Conservation (phyloP, 768 basidiomycete genomes). For the Leccinum longicurvipes region DNA sequence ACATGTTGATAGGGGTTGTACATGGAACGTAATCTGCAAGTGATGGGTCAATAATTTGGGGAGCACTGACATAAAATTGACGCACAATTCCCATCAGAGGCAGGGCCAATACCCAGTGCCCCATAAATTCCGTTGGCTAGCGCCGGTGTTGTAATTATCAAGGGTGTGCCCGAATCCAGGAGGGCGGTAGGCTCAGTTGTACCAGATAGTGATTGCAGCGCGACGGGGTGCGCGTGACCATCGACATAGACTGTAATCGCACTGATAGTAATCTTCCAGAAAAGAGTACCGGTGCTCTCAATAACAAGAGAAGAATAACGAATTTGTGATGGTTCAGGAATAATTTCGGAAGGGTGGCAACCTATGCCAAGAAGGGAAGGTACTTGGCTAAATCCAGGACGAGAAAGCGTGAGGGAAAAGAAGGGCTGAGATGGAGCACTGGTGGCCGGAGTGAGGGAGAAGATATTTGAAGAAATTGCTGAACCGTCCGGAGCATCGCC, state of each 20-base stretch:
- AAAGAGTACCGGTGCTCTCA: slow-evolving; percentile 41
- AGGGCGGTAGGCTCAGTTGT: slow-evolving; percentile 55
- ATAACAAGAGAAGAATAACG: slow-evolving; percentile 47
- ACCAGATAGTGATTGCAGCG: slow-evolving; percentile 41
- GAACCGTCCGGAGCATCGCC: slow-evolving; percentile 61
- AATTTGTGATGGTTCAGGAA: slow-evolving; percentile 50
- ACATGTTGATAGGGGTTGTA: slow-evolving; percentile 65
- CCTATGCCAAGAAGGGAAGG: slow-evolving; percentile 70
- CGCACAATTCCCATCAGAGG: slow-evolving; percentile 62
- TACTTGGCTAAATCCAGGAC: slow-evolving; percentile 57
- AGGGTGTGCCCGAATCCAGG: slow-evolving; percentile 69
- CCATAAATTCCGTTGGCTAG: slow-evolving; percentile 80
- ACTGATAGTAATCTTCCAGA: slow-evolving; percentile 60
- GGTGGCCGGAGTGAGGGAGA: slow-evolving; percentile 56
- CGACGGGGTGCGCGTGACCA: slow-evolving; percentile 38
- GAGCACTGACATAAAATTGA: slow-evolving; percentile 1
- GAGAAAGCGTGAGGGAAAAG: slow-evolving; percentile 61
- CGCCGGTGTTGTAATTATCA: slow-evolving; percentile 55
- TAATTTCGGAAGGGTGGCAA: slow-evolving; percentile 52
- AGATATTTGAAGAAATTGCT: slow-evolving; percentile 64
- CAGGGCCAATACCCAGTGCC: slow-evolving; percentile 60
- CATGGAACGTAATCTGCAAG: slow-evolving; percentile 71
- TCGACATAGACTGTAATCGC: slow-evolving; percentile 61
- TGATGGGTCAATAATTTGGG: slow-evolving; percentile 4
- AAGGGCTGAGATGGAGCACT: slow-evolving; percentile 59